phyloP scores from a whole-genome alignment of 2,329 filamentous ascomycete species.

The Volutella citrinella region DNA sequence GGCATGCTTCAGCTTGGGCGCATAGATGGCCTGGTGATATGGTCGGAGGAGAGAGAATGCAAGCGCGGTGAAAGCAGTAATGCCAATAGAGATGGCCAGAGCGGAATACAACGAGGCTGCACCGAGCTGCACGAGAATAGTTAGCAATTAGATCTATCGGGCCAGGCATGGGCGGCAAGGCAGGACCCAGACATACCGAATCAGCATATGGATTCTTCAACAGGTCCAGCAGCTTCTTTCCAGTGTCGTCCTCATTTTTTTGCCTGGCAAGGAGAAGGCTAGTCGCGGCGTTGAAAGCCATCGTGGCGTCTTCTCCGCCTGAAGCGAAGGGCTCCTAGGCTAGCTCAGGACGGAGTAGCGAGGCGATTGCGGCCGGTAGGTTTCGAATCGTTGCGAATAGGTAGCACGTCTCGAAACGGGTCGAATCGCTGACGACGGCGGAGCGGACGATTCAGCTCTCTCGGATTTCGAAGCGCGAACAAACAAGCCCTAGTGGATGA shows the following conservation, averaged over 20 bases:
- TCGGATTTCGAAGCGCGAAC: too few relatives aligned
- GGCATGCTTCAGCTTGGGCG: conserved; percentile 88
- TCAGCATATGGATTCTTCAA: conserved; percentile 50
- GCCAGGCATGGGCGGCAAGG: too few relatives aligned
- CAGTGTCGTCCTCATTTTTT: conserved; percentile 27
- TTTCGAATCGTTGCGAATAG: too few relatives aligned
- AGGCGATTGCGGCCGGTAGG: too few relatives aligned
- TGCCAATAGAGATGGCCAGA: conserved; percentile 72
- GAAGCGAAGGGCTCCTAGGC: conserved; percentile 18
- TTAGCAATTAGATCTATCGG: conserved; percentile 16
- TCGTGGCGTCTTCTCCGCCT: conserved; percentile 22
- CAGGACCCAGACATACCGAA: conserved; percentile 42
- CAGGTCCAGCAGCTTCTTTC: conserved; percentile 45
- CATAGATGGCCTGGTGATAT: conserved; percentile 89
- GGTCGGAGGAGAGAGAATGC: conserved; percentile 87
- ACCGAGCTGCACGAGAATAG: conserved; percentile 21
- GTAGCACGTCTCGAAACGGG: too few relatives aligned
- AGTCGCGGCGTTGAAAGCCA: conserved; percentile 16
- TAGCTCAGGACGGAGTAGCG: conserved; percentile 8
- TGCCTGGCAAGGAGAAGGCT: conserved; percentile 12
- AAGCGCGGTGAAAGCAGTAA: conserved; percentile 71
- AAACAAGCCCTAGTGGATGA: too few relatives aligned
- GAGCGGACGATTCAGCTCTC: too few relatives aligned
- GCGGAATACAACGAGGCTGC: conserved; percentile 68
- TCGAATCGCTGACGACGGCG: too few relatives aligned